phyloP scores from a whole-genome alignment of 352 stramenopile species.

The Globisporangium alternatum region DNA sequence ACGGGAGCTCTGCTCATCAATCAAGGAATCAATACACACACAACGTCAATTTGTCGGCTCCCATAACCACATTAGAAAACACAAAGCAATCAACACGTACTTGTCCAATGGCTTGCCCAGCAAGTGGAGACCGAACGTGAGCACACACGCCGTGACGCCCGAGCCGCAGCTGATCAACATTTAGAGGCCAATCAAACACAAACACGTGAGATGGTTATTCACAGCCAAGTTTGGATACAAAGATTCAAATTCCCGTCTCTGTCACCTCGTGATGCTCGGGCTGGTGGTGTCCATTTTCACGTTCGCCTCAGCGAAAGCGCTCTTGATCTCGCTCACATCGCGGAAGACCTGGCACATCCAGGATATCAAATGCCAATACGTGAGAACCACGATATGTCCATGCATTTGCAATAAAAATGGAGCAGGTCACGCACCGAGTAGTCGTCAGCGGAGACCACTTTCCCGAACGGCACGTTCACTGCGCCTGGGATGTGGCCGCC shows the following conservation, averaged over 20 bases:
- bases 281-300: slow-evolving; percentile 55
- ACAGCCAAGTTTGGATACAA: neutral
- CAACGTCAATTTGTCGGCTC: slow-evolving; percentile 4
- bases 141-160: slow-evolving; percentile 59
- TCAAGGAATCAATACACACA: neutral
- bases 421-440: slow-evolving; percentile 51
- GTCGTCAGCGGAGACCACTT: slow-evolving; percentile 83
- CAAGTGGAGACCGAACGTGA: slow-evolving; percentile 68
- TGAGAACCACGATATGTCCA: slow-evolving; percentile 34
- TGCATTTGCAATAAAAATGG: neutral
- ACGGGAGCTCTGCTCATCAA: slow-evolving; percentile 46
- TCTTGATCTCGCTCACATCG: slow-evolving; percentile 72
- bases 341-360: slow-evolving; percentile 35
- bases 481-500: slow-evolving; percentile 91
- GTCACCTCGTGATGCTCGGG: slow-evolving; percentile 73
- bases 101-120: slow-evolving; percentile 64
- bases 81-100: slow-evolving; percentile 24
- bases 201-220: neutral
- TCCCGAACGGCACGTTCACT: slow-evolving; percentile 90
- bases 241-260: neutral
- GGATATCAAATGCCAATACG: slow-evolving; percentile 6
- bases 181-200: no score
- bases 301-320: slow-evolving; percentile 69
- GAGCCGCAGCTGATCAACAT: slow-evolving; percentile 53
- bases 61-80: neutral